Evolutionary conservation across 257 asterid species (phyloP).

Genomic region (Avicennia marina): DNA sequence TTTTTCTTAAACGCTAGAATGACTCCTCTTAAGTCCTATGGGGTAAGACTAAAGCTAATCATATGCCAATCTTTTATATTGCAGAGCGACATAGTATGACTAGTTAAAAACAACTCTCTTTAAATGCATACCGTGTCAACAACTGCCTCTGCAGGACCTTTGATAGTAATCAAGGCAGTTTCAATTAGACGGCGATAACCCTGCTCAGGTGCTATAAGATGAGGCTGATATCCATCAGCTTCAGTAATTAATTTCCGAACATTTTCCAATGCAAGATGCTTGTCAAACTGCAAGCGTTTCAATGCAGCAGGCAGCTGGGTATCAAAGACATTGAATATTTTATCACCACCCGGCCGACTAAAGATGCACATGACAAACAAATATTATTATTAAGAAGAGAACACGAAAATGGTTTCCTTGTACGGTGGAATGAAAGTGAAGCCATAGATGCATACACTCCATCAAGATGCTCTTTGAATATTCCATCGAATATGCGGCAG

Average conservation of each 20-base stretch:
- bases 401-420: neutral
- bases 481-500: slow-evolving; percentile 67
- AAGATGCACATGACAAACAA: slow-evolving; percentile 14
- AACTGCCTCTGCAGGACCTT: slow-evolving; percentile 76
- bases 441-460: slow-evolving; percentile 51
- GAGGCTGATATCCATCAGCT: slow-evolving; percentile 86
- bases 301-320: slow-evolving; percentile 70
- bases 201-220: slow-evolving; percentile 79
- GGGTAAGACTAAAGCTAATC: neutral
- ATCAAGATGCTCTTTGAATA: slow-evolving; percentile 78
- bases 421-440: neutral
- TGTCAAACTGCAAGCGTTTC: slow-evolving; percentile 73
- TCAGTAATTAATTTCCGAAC: slow-evolving; percentile 62
- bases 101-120: neutral
- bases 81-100: slow-evolving; percentile 1
- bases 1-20: neutral
- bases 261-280: slow-evolving; percentile 74
- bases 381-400: slow-evolving; percentile 6
- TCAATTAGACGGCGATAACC: slow-evolving; percentile 78
- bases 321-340: slow-evolving; percentile 63
- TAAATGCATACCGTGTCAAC: slow-evolving; percentile 60
- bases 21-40: neutral
- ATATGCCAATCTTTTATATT: neutral
- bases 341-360: slow-evolving; percentile 88
- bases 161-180: slow-evolving; percentile 56